A percentile compares a stretch with the other conserved stretches of the same genome.
Conservation (phyloP, 306 rosid species). For the Acacia melanoxylon region DNA sequence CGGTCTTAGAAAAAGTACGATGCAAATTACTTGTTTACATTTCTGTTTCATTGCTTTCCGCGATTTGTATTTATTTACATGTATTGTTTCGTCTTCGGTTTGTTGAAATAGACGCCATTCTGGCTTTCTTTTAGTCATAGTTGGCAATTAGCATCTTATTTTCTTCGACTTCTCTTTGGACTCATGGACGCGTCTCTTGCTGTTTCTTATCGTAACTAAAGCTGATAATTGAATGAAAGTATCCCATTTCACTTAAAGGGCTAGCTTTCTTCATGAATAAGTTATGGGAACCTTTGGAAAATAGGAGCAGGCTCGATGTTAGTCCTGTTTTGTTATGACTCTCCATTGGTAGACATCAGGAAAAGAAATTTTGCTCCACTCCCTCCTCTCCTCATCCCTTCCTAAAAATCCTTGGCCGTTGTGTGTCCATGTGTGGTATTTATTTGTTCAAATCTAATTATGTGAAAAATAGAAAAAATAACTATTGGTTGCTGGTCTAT, state of each 20-base stretch:
- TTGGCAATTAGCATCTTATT: not conserved
- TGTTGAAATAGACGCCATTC: not conserved
- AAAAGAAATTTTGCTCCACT: not conserved
- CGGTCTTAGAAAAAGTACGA: not conserved
- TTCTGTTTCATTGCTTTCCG: slow-evolving; percentile 1
- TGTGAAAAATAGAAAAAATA: not conserved
- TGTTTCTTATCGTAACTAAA: not conserved
- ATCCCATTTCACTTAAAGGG: not conserved
- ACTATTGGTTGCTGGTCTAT: not conserved
- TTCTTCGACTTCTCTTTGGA: not conserved
- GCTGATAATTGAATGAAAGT: not conserved
- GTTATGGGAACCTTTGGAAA: not conserved
- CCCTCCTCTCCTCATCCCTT: not conserved
- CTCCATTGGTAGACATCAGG: not conserved
- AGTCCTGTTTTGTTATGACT: too few species aligned
- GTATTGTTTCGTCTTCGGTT: not conserved
- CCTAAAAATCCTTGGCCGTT: not conserved
- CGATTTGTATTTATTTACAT: not conserved
- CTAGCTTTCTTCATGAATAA: not conserved
- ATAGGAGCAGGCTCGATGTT: not conserved
- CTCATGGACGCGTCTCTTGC: not conserved
- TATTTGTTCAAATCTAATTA: not conserved
- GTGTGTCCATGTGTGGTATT: not conserved
- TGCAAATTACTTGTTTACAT: not conserved
- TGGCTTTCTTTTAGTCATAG: not conserved